phyloP scores from a whole-genome alignment of 805 yeast genomes.

The Scheffersomyces stipitis region DNA sequence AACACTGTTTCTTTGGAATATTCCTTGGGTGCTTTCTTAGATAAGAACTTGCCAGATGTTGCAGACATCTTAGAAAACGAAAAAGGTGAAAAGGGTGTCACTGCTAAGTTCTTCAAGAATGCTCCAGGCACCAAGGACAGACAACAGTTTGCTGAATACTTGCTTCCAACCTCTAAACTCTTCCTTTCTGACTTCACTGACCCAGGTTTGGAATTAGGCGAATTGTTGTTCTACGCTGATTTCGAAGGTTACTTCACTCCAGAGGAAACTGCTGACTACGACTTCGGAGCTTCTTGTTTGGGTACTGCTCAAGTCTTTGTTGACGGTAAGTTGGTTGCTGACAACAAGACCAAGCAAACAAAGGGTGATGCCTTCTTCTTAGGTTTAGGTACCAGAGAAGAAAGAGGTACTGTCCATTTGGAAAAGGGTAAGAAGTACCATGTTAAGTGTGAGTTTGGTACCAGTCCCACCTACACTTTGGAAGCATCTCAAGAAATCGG shows the following conservation, averaged over 20 bases:
- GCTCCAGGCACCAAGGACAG: slow-evolving; percentile 19
- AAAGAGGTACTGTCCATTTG: slow-evolving; percentile 34
- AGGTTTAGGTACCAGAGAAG: slow-evolving; percentile 56
- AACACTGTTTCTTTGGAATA: slow-evolving; percentile 22
- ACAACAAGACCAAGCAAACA: slow-evolving; percentile 53
- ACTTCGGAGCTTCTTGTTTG: slow-evolving; percentile 50
- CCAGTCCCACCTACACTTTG: slow-evolving; percentile 40
- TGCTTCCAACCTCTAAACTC: slow-evolving; percentile 12
- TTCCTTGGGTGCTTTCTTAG: slow-evolving; percentile 34
- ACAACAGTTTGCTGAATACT: slow-evolving; percentile 23
- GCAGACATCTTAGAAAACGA: slow-evolving; percentile 17
- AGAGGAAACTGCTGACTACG: slow-evolving; percentile 47
- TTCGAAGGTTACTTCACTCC: slow-evolving; percentile 46
- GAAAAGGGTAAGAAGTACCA: slow-evolving; percentile 47
- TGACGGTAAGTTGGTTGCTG: slow-evolving; percentile 53
- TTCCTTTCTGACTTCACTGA: slow-evolving; percentile 18
- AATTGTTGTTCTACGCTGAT: slow-evolving; percentile 40
- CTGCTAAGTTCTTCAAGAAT: slow-evolving; percentile 23
- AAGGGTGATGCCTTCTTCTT: slow-evolving; percentile 51
- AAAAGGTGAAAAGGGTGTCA: slow-evolving; percentile 27
- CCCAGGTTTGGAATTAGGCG: slow-evolving; percentile 14
- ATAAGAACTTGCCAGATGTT: slow-evolving; percentile 31
- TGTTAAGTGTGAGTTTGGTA: slow-evolving; percentile 50
- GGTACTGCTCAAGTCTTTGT: slow-evolving; percentile 59
- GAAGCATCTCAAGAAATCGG: slow-evolving; percentile 17